Evolutionary conservation across 139 green algal genomes (phyloP).

Genomic region (Pycnococcus provasolii): DNA sequence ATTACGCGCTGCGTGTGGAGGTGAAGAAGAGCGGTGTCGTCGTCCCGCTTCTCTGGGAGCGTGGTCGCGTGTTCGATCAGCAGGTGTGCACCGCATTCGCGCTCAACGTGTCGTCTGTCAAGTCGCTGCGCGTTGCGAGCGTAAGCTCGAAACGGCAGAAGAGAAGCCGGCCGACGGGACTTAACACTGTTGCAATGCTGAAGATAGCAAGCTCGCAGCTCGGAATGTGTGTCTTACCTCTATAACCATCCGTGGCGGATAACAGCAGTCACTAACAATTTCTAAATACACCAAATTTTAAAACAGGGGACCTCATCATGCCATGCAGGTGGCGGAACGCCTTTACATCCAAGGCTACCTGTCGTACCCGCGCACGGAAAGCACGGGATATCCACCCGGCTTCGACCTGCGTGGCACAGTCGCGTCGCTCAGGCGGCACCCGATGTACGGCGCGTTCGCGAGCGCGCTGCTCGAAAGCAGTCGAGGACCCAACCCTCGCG

Average conservation of each 20-base stretch:
- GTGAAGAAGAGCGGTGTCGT: not conserved
- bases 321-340: constrained; percentile 69
- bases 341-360: constrained; percentile 76
- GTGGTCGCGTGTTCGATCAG: constrained; percentile 62
- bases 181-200: constrained; percentile 84
- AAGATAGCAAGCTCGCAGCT: constrained; percentile 46
- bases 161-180: constrained; percentile 43
- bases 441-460: constrained; percentile 67
- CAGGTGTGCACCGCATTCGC: constrained; percentile 15
- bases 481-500: constrained; percentile 22
- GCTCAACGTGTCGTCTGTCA: constrained; percentile 29
- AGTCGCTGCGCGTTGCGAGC: constrained; percentile 36
- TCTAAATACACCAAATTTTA: too few relatives aligned
- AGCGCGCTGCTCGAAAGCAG: constrained; percentile 39
- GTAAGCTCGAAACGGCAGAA: constrained; percentile 51
- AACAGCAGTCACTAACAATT: too few relatives aligned
- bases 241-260: too few relatives aligned
- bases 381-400: constrained; percentile 62
- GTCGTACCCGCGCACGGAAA: constrained; percentile 80
- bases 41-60: constrained; percentile 52
- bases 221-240: not conserved
- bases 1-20: constrained; percentile 4
- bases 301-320: constrained; percentile 55
- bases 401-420: constrained; percentile 65
- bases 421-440: constrained; percentile 45